Evolutionary conservation across 345 rosid species (phyloP).

Genomic region (Rhodamnia argentea): DNA sequence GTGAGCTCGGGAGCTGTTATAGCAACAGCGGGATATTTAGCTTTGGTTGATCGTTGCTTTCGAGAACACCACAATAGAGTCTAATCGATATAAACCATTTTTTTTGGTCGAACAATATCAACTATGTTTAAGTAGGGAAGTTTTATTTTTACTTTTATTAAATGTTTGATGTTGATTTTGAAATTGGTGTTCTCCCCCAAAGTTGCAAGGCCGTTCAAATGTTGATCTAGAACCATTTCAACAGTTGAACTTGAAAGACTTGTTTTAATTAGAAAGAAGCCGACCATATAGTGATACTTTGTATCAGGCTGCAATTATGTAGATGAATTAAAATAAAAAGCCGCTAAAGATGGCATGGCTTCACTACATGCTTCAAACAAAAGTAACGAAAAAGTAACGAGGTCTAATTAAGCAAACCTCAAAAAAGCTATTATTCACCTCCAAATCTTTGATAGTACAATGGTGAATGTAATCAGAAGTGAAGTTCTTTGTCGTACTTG

Average conservation of each 20-base stretch:
- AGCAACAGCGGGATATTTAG: accelerated
- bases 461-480: constrained; percentile 42
- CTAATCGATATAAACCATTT: too few relatives aligned
- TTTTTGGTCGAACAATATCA: too few relatives aligned
- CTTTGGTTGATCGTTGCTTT: not conserved
- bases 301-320: constrained; percentile 17
- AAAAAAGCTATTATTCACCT: constrained; percentile 7
- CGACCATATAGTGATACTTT: constrained; percentile 9
- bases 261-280: too few relatives aligned
- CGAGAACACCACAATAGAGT: too few relatives aligned
- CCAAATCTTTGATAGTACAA: constrained; percentile 19
- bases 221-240: too few relatives aligned
- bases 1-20: accelerated
- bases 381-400: not conserved
- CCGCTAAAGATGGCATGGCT: not conserved
- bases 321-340: not conserved
- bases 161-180: too few relatives aligned
- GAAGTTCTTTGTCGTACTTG: not conserved
- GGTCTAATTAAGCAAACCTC: not conserved
- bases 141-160: too few relatives aligned
- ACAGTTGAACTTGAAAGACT: too few relatives aligned
- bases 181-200: too few relatives aligned
- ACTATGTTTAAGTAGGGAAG: too few relatives aligned
- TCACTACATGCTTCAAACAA: not conserved
- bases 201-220: too few relatives aligned